Conservation (phyloP, 2,329 filamentous ascomycete genomes). For the Trichoderma brevicompactum region DNA sequence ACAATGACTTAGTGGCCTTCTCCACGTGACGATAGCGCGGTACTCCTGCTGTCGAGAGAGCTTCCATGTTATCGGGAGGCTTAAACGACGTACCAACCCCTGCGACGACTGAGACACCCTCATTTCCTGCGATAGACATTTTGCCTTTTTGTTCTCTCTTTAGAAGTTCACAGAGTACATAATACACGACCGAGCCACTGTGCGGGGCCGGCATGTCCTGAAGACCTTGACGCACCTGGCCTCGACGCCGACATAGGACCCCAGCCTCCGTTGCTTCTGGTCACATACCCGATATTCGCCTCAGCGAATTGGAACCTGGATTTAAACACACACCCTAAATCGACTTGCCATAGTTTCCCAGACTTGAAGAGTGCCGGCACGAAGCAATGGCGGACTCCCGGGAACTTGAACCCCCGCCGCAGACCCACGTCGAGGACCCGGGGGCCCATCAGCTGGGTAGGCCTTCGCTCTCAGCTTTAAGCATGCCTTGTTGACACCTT, state of each 20-base stretch:
- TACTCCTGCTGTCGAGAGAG: constrained; percentile 15
- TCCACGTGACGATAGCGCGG: constrained; percentile 25
- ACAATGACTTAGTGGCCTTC: neutral
- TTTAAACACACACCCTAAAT: neutral
- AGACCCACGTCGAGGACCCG: constrained; percentile 51
- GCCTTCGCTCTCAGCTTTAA: neutral
- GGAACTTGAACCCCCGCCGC: constrained; percentile 41
- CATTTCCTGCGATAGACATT: neutral
- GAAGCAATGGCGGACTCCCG: constrained; percentile 39
- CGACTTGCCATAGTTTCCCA: neutral
- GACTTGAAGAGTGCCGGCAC: constrained; percentile 7
- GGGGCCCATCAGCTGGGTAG: constrained; percentile 65
- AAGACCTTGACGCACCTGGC: constrained; percentile 6
- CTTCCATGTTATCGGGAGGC: constrained; percentile 14
- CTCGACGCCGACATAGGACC: constrained; percentile 18
- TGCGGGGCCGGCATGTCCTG: constrained; percentile 22
- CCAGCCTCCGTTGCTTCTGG: neutral
- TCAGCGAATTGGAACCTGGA: constrained; percentile 9
- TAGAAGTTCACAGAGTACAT: neutral
- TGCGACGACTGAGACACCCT: neutral
- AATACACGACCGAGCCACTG: neutral
- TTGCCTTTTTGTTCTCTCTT: neutral
- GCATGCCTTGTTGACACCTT: neutral
- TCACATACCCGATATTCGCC: constrained; percentile 2
- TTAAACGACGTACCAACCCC: neutral